Evolutionary conservation across 306 rosid species (phyloP), one percentile per base, ranked within the genome.

Genomic region (Dalbergia cochinchinensis): DNA sequence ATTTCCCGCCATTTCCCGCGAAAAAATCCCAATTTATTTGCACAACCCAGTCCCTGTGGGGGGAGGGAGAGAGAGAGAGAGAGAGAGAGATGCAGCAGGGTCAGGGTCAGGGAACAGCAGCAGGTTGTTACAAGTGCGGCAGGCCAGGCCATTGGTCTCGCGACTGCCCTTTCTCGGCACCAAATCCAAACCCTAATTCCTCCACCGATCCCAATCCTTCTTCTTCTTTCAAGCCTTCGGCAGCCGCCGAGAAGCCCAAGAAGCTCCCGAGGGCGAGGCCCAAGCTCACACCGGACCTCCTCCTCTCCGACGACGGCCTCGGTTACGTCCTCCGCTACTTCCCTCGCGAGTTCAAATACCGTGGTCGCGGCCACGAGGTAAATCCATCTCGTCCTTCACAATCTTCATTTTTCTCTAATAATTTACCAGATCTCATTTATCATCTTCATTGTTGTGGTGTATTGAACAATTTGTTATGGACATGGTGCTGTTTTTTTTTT

Each of bases 141-240:
- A 86, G 90, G 51, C 98, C 99, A 8, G 99, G 99, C 62, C 99
- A 95, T 83, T 95, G 99, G 99, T 90, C 99, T 3, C 96, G 98
- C 1, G 99, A 95, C 77, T 95, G 98, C 57, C 98, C 97, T 34
- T 86, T 89, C 80, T 85, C 99, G 12, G 69, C 88, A 1, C 51
- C 81, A 44, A 11, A 74, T 72, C 34, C 88, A 0, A 78, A 78
- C 47, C 62, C 89, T 4, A 66, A 84, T 9, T n/a, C 10, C 51
- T 1, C 64, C 78, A 8, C 75, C 60, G 3, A 22, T 59, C 16
- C 47, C 34, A 8, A 6, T 53, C 68, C 85, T 44, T 59, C 86
- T 44, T 71, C 88, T 14, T 76, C 92, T 35, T 65, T 37, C 62
- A 82, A 79, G 33, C 19, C 83, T 19, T 5, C 22, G 20, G 8